Percentiles rank a stretch among this genome's conserved stretches.
phyloP scores from a whole-genome alignment of 139 green algal genomes.

The Chlorella ohadii region DNA sequence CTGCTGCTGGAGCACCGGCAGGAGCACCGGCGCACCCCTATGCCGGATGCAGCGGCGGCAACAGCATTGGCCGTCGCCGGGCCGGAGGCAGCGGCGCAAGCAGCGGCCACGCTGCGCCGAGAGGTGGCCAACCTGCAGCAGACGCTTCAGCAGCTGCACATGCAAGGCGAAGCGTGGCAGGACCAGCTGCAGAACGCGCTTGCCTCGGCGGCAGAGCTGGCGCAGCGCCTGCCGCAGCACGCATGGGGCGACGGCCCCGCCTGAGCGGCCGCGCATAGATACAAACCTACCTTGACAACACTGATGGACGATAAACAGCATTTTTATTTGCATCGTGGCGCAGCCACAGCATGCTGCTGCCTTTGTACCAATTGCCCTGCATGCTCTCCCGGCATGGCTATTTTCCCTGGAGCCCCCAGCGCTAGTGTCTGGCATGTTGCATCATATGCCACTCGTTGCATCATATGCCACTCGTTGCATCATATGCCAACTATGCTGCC shows the following conservation, averaged over 20 bases:
- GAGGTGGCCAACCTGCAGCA: not conserved
- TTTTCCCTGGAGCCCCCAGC: too few relatives aligned
- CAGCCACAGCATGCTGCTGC: too few relatives aligned
- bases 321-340: too few relatives aligned
- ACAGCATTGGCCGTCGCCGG: not conserved
- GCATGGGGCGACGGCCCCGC: not conserved
- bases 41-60: not conserved
- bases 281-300: too few relatives aligned
- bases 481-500: too few relatives aligned
- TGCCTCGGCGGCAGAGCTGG: not conserved
- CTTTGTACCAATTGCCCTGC: too few relatives aligned
- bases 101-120: not conserved
- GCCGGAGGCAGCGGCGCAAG: not conserved
- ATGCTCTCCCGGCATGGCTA: too few relatives aligned
- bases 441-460: too few relatives aligned
- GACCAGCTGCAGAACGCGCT: not conserved
- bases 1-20: slow-evolving; percentile 24
- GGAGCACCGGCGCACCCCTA: not conserved
- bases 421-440: too few relatives aligned
- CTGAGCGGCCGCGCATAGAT: too few relatives aligned
- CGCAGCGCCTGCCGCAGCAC: slow-evolving; percentile 3
- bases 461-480: too few relatives aligned
- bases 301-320: too few relatives aligned
- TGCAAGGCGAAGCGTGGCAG: not conserved
- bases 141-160: not conserved